Conservation (phyloP, 2,329 filamentous ascomycete species). For the Xylariaceae sp. region DNA sequence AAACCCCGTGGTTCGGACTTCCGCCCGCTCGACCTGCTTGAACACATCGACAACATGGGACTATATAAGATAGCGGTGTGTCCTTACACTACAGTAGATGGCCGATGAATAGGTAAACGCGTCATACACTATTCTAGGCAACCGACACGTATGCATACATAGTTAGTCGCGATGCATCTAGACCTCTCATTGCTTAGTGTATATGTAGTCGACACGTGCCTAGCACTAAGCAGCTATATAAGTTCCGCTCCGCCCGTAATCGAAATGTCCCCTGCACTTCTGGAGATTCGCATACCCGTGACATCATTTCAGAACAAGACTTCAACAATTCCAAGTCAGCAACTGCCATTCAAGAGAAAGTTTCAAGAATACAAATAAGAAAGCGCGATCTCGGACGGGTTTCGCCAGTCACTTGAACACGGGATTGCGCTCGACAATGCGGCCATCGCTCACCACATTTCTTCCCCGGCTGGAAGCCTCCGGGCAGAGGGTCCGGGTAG, state of each 20-base stretch:
- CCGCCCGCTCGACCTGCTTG: too few relatives aligned
- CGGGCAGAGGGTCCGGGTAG: conserved; percentile 28
- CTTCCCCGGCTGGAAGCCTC: conserved; percentile 30
- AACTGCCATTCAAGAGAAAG: neutral
- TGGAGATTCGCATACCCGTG: too few relatives aligned
- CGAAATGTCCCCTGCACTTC: neutral
- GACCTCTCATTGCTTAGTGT: too few relatives aligned
- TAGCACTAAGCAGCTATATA: neutral
- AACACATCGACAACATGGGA: too few relatives aligned
- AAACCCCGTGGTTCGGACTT: too few relatives aligned
- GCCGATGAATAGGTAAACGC: too few relatives aligned
- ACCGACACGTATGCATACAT: too few relatives aligned
- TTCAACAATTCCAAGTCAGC: conserved; percentile 8
- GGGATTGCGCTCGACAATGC: neutral
- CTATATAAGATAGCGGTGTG: too few relatives aligned
- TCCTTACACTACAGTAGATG: too few relatives aligned
- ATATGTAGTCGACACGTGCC: neutral
- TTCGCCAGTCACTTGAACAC: neutral
- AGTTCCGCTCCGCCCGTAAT: neutral
- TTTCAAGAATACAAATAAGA: neutral
- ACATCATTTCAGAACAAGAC: conserved; percentile 9
- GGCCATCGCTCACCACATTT: conserved; percentile 18
- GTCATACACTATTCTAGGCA: too few relatives aligned
- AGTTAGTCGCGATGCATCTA: too few relatives aligned
- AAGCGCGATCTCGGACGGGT: neutral